phyloP scores from a whole-genome alignment of 2,329 filamentous ascomycete species.

The Pseudogymnoascus sp. region DNA sequence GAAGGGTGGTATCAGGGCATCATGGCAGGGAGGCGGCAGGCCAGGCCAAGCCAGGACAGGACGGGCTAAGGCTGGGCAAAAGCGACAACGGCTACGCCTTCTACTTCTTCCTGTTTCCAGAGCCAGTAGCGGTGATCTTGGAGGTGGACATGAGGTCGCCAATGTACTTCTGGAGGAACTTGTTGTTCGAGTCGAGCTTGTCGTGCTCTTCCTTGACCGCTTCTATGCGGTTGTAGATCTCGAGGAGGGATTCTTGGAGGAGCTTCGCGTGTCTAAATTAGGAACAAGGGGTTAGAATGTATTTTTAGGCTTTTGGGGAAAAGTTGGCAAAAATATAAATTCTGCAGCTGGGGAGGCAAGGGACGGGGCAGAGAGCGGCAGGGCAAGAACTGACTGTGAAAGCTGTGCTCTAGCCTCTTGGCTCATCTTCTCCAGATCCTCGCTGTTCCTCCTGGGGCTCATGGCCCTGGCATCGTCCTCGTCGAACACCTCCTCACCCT shows the following conservation, averaged over 20 bases:
- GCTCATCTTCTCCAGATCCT: slow-evolving; percentile 81
- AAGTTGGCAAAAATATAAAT: neutral
- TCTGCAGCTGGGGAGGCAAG: neutral
- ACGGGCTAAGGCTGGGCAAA: neutral
- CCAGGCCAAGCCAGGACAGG: neutral
- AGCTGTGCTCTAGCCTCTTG: slow-evolving; percentile 67
- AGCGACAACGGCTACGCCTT: neutral
- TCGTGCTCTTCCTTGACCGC: slow-evolving; percentile 91
- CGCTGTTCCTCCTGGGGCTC: slow-evolving; percentile 85
- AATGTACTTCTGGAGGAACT: slow-evolving; percentile 95
- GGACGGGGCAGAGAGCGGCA: neutral
- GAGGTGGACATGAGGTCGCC: slow-evolving; percentile 88
- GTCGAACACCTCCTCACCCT: slow-evolving; percentile 59
- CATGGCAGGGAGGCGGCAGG: slow-evolving; percentile 5
- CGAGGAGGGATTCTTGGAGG: slow-evolving; percentile 80
- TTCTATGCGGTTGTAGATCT: slow-evolving; percentile 88
- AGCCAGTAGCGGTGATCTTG: slow-evolving; percentile 52
- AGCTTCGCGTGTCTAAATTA: slow-evolving; percentile 69
- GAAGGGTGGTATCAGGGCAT: neutral
- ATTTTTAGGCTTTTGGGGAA: neutral
- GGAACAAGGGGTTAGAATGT: neutral
- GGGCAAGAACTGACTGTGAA: slow-evolving; percentile 38
- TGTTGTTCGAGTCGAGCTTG: slow-evolving; percentile 94
- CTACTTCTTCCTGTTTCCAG: slow-evolving; percentile 14
- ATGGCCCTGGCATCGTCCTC: slow-evolving; percentile 87